These are phyloP conservation scores for Trypanosomatidae sp. DNA, from an alignment of 208 protist species.

Conservation along the genomic window DNA sequence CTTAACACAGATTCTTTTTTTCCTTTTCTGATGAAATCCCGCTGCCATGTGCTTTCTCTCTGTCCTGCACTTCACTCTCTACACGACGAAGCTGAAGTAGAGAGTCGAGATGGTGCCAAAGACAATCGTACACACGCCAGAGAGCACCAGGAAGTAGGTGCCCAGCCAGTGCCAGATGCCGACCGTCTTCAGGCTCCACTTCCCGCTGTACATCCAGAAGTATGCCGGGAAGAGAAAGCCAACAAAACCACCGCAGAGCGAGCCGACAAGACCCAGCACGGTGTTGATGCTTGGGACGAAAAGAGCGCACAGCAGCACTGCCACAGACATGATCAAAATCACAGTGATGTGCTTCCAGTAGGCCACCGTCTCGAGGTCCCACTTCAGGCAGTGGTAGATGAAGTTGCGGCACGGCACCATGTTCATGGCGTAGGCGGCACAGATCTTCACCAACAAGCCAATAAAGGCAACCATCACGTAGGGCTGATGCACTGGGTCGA, in stretches of 20 bases:
- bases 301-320: no score
- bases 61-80: no score
- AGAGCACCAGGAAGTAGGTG: slow-evolving; percentile 47
- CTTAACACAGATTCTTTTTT: no score
- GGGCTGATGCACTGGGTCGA: slow-evolving; percentile 51
- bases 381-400: slow-evolving; percentile 54
- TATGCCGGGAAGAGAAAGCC: slow-evolving; percentile 9
- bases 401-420: slow-evolving; percentile 63
- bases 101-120: slow-evolving; percentile 52
- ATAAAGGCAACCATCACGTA: slow-evolving; percentile 73
- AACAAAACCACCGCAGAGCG: slow-evolving; percentile 4
- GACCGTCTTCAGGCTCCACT: slow-evolving; percentile 52
- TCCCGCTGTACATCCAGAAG: slow-evolving; percentile 63
- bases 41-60: no score
- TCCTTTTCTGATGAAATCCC: no score
- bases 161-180: slow-evolving; percentile 43
- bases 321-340: slow-evolving; percentile 24
- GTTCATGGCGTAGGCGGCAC: slow-evolving; percentile 60
- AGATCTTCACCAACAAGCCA: slow-evolving; percentile 71
- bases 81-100: slow-evolving; percentile 1
- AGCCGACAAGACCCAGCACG: neutral
- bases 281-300: slow-evolving; percentile 59
- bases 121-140: slow-evolving; percentile 62
- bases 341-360: slow-evolving; percentile 66
- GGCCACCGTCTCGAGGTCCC: slow-evolving; percentile 55